Evolutionary conservation across 164 flowering plant species (phyloP).

Genomic region (Saururus chinensis): DNA sequence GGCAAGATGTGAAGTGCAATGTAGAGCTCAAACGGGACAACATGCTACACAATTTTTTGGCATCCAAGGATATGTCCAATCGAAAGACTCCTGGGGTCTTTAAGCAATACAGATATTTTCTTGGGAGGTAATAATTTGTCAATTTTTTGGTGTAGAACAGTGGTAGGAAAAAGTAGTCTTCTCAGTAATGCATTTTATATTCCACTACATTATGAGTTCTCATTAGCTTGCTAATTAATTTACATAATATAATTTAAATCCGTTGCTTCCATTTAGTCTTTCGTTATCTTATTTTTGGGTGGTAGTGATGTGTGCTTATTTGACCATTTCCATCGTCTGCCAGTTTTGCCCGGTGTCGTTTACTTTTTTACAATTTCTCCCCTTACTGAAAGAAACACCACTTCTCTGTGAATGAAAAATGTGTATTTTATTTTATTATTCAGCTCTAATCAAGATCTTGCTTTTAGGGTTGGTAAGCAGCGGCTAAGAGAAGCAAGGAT

Average conservation of each 20-base stretch:
- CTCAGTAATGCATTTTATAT: no score
- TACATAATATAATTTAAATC: no score
- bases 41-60: conserved; percentile 38
- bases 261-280: no score
- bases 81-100: conserved; percentile 50
- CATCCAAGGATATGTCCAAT: conserved; percentile 55
- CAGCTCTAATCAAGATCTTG: background rate
- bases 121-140: conserved; percentile 55
- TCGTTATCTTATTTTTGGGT: no score
- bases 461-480: conserved; percentile 76
- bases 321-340: no score
- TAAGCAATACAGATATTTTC: conserved; percentile 66
- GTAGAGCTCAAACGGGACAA: conserved; percentile 48
- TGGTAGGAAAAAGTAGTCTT: background rate
- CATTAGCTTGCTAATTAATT: no score
- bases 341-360: no score
- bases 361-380: no score
- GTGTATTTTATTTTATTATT: no score
- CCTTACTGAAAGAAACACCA: background rate
- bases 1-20: conserved; percentile 58
- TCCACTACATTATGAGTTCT: background rate
- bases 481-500: conserved; percentile 74
- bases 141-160: background rate
- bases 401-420: no score
- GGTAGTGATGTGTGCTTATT: no score